Evolutionary conservation across 371 early-diverging fungal species (phyloP).

Genomic region (Antonospora locustae): DNA sequence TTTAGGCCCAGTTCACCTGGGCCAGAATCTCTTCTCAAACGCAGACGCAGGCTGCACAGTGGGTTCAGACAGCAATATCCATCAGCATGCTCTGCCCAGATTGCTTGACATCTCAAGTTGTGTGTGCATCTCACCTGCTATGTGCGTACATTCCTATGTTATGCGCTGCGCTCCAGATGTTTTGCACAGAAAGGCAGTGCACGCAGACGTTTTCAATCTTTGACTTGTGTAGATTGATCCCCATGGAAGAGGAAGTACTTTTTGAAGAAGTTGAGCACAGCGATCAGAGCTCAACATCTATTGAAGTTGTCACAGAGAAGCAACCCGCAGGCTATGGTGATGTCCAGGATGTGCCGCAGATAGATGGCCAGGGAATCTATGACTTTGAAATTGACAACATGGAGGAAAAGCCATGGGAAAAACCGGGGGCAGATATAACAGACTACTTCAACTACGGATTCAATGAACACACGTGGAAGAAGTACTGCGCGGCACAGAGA

Average conservation of each 20-base stretch:
- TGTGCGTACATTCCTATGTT: no score
- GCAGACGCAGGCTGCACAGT: no score
- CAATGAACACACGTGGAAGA: conserved; percentile 76
- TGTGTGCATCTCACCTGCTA: no score
- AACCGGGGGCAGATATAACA: conserved; percentile 84
- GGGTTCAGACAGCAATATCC: no score
- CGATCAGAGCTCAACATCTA: conserved; percentile 10
- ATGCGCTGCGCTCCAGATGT: no score
- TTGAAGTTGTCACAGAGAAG: conserved; percentile 39
- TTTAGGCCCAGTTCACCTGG: no score
- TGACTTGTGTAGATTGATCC: no score
- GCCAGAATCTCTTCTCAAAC: no score
- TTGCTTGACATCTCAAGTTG: no score
- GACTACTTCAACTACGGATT: conserved; percentile 97
- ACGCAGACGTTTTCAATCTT: no score
- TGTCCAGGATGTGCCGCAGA: conserved; percentile 12
- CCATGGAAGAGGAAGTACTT: conserved; percentile 21
- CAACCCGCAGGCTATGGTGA: conserved; percentile 10
- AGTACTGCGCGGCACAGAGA: conserved; percentile 73
- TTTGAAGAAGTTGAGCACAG: conserved; percentile 12
- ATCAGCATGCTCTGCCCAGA: no score
- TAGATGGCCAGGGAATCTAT: conserved; percentile 55
- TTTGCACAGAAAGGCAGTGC: no score
- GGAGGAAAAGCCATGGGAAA: conserved; percentile 86
- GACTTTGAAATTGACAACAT: conserved; percentile 71